These are phyloP conservation scores for Xylariomycetidae sp. DNA, from an alignment of 2,329 filamentous ascomycete species.

Conservation along the genomic window DNA sequence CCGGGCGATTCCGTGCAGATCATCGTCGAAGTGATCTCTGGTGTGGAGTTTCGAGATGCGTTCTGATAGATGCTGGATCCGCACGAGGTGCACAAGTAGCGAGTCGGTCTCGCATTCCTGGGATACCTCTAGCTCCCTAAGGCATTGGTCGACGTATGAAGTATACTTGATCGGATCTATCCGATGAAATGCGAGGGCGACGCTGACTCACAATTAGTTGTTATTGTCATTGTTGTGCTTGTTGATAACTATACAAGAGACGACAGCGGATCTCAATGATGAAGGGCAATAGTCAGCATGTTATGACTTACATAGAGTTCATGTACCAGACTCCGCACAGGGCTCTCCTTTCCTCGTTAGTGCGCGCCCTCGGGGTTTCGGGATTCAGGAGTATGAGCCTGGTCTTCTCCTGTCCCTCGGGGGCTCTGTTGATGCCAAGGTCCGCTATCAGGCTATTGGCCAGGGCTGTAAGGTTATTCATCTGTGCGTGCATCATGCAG, in stretches of 20 bases:
- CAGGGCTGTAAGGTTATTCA: slow-evolving; percentile 46
- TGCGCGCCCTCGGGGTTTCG: slow-evolving; percentile 33
- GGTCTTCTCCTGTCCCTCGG: slow-evolving; percentile 36
- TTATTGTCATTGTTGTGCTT: not conserved
- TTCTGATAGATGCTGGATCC: slow-evolving; percentile 46
- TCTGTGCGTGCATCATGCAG: slow-evolving; percentile 47
- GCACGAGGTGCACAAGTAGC: slow-evolving; percentile 41
- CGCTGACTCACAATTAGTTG: slow-evolving; percentile 21
- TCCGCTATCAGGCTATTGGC: slow-evolving; percentile 43
- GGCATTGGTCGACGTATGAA: slow-evolving; percentile 46
- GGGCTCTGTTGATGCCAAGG: slow-evolving; percentile 39
- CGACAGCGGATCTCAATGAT: no score
- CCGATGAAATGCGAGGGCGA: slow-evolving; percentile 37
- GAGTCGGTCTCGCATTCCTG: slow-evolving; percentile 43
- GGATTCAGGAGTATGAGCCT: slow-evolving; percentile 38
- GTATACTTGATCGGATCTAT: slow-evolving; percentile 48
- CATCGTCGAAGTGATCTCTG: slow-evolving; percentile 28
- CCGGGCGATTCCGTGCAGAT: slow-evolving; percentile 29
- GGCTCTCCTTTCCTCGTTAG: slow-evolving; percentile 48
- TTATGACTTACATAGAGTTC: slow-evolving; percentile 46
- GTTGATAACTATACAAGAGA: no score
- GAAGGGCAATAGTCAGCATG: no score
- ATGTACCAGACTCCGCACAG: slow-evolving; percentile 52
- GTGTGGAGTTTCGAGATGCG: slow-evolving; percentile 40
- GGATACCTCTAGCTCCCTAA: slow-evolving; percentile 38